Percentiles rank a stretch among this genome's conserved stretches.
Evolutionary conservation across 768 basidiomycete genomes (phyloP).

Genomic region (Paxillus ammoniavirescens): DNA sequence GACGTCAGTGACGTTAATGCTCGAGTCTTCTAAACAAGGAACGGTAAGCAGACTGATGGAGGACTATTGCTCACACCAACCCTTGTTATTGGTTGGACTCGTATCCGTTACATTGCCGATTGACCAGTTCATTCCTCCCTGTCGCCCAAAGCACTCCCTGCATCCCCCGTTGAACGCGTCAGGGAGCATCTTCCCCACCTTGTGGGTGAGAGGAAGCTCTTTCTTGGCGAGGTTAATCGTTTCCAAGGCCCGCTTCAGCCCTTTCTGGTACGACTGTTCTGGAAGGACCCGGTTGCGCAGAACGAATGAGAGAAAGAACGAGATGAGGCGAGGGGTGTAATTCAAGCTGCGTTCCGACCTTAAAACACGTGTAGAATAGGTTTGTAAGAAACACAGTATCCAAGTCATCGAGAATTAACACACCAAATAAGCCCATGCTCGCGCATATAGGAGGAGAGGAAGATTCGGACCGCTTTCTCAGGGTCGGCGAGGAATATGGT

Average conservation of each 20-base stretch:
- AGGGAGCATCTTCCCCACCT: slow-evolving; percentile 38
- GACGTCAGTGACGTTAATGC: slow-evolving; percentile 15
- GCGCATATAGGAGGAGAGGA: slow-evolving; percentile 68
- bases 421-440: slow-evolving; percentile 71
- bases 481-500: slow-evolving; percentile 61
- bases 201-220: slow-evolving; percentile 44
- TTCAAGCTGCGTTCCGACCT: slow-evolving; percentile 50
- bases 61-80: not conserved
- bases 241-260: slow-evolving; percentile 45
- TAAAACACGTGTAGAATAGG: slow-evolving; percentile 1
- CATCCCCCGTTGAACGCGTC: slow-evolving; percentile 51
- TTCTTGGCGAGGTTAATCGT: slow-evolving; percentile 39
- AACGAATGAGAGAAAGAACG: slow-evolving; percentile 63
- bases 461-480: slow-evolving; percentile 54
- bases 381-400: not conserved
- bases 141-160: slow-evolving; percentile 47
- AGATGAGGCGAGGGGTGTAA: slow-evolving; percentile 51
- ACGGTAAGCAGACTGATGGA: slow-evolving; percentile 6
- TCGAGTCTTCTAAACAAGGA: slow-evolving; percentile 4
- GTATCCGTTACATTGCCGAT: slow-evolving; percentile 8
- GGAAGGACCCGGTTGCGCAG: slow-evolving; percentile 53
- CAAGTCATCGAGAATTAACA: slow-evolving; percentile 13
- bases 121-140: slow-evolving; percentile 39
- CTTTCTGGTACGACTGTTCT: slow-evolving; percentile 44
- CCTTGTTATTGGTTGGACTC: slow-evolving; percentile 7